Conservation (phyloP, 345 rosid genomes). For the Citrus mangshanensis region DNA sequence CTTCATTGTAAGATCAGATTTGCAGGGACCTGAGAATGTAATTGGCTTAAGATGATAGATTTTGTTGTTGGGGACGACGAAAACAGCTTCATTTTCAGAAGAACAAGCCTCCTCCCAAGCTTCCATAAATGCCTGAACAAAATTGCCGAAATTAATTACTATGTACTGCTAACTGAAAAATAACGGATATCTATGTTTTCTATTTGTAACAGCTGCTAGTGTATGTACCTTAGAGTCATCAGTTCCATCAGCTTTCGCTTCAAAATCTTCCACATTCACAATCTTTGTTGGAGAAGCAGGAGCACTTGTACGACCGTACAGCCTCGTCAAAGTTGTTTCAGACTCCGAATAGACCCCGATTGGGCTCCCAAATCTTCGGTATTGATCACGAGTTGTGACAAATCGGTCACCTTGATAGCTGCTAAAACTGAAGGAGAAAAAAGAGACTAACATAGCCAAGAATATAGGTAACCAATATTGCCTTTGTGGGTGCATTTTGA, state of each 20-base stretch:
- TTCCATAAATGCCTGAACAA: slow-evolving; percentile 47
- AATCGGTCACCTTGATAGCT: slow-evolving; percentile 9
- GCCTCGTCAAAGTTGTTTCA: background rate
- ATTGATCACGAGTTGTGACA: background rate
- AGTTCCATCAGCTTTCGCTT: slow-evolving; percentile 53
- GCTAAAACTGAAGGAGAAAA: slow-evolving; percentile 18
- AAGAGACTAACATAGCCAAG: slow-evolving; percentile 5
- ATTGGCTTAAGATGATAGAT: slow-evolving; percentile 57
- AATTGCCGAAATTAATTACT: background rate
- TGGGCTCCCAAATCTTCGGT: too few relatives aligned
- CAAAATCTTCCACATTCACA: slow-evolving; percentile 46
- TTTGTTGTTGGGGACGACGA: slow-evolving; percentile 51
- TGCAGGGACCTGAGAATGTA: slow-evolving; percentile 81
- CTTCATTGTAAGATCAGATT: slow-evolving; percentile 51
- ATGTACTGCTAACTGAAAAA: background rate
- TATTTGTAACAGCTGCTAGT: background rate
- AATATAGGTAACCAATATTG: background rate
- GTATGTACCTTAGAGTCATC: slow-evolving; percentile 54
- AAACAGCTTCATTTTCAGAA: slow-evolving; percentile 24
- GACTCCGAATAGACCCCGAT: background rate
- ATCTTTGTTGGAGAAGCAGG: slow-evolving; percentile 18
- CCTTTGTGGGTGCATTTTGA: slow-evolving; percentile 19
- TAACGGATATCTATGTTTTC: background rate
- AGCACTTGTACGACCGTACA: background rate
- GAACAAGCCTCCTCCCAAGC: slow-evolving; percentile 73